Evolutionary conservation across 148 eudicot species (phyloP).

Genomic region (Linanthus parryae): DNA sequence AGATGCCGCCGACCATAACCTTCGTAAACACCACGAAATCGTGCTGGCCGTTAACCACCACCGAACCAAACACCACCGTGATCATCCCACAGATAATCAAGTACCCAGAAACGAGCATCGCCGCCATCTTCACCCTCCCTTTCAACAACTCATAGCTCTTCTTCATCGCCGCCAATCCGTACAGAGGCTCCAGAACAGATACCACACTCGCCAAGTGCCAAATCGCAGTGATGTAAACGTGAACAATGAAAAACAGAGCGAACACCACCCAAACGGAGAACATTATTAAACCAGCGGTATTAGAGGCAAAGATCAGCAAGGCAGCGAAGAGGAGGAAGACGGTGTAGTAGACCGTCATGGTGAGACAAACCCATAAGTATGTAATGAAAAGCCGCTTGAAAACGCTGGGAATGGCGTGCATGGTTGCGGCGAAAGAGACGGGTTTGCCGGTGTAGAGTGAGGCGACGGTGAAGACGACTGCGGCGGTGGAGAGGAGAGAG

Average conservation of each 20-base stretch:
- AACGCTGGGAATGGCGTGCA: slow-evolving; percentile 13
- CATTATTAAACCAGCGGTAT: background rate
- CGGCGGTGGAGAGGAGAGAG: slow-evolving; percentile 18
- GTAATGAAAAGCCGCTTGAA: slow-evolving; percentile 12
- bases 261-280: background rate
- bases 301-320: background rate
- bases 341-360: background rate
- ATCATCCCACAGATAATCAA: background rate
- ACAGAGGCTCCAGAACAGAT: slow-evolving; percentile 10
- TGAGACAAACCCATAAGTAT: slow-evolving; percentile 7
- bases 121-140: slow-evolving; percentile 11
- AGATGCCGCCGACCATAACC: background rate
- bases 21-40: background rate
- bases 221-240: slow-evolving; percentile 4
- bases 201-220: slow-evolving; percentile 18
- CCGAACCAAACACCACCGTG: background rate
- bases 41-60: slow-evolving; percentile 1
- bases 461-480: slow-evolving; percentile 17
- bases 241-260: background rate
- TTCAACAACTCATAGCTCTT: slow-evolving; percentile 13
- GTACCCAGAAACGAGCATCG: slow-evolving; percentile 2
- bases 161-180: slow-evolving; percentile 10
- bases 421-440: slow-evolving; percentile 3
- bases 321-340: background rate
- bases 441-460: slow-evolving; percentile 9